phyloP scores from a whole-genome alignment of 257 asterid species.

The Agastache rugosa region DNA sequence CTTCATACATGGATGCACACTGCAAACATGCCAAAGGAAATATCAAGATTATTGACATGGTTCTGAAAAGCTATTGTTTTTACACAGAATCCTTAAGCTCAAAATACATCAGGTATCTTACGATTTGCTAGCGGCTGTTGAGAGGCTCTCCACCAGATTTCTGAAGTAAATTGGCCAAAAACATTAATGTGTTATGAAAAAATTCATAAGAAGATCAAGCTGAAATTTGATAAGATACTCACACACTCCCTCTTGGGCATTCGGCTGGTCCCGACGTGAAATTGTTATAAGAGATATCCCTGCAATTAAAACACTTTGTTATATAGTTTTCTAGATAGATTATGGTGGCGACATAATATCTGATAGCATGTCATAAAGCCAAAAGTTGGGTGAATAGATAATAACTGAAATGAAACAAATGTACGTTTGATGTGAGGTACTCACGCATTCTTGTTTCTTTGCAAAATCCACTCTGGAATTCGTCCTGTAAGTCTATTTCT shows the following conservation, averaged over 20 bases:
- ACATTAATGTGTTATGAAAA: slow-evolving; percentile 22
- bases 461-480: slow-evolving; percentile 67
- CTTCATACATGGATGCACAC: slow-evolving; percentile 64
- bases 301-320: slow-evolving; percentile 37
- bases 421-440: slow-evolving; percentile 32
- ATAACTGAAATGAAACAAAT: slow-evolving; percentile 8
- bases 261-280: slow-evolving; percentile 61
- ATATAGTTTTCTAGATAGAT: background rate
- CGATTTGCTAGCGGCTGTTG: slow-evolving; percentile 53
- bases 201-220: background rate
- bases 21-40: slow-evolving; percentile 40
- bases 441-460: slow-evolving; percentile 78
- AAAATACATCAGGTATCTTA: slow-evolving; percentile 43
- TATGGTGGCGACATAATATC: background rate
- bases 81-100: background rate
- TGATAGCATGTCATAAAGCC: background rate
- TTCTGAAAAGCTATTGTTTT: slow-evolving; percentile 24
- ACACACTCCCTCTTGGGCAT: slow-evolving; percentile 83
- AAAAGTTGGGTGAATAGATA: background rate
- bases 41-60: slow-evolving; percentile 16
- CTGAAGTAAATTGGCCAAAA: slow-evolving; percentile 50
- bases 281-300: slow-evolving; percentile 82
- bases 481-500: slow-evolving; percentile 75
- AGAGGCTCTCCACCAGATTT: slow-evolving; percentile 84
- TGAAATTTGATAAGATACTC: slow-evolving; percentile 43